Base-by-base conservation (phyloP, 306 rosid genomes). In the Alnus rubra region DNA sequence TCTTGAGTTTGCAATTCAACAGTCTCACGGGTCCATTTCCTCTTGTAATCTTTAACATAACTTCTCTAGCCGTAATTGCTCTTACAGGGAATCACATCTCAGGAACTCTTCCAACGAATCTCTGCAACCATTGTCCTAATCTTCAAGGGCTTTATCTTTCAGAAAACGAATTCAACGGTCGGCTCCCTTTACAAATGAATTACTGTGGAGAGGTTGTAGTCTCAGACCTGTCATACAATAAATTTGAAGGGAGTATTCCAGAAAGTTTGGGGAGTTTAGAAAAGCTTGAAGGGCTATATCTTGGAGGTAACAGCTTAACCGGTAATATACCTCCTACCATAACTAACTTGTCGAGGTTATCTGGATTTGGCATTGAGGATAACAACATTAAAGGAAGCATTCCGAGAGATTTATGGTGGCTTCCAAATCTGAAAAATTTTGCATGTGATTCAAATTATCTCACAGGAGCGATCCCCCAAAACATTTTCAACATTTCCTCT, bases 291-390 rank as follows among this genome's bases (percentile, higher is more conserved):
- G 0, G 0, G 1, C 69, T 63, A 1, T 0, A 0, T 63, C 47
- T 63, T 63, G 23, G 47, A 5, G 23, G 5, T 5, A 63, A 63
- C 47, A 0, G 19, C n/a, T 33, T 63, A 2, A 63, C 0, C 4
- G 47, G 69, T 14, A 63, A 63, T 16, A 63, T 63, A 63, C 69
- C 69, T 63, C 69, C 47, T 63, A 33, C 44, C n/a, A 11, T 63
- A 14, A 33, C 47, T 15, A 63, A 63, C 23, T 15, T 63, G 19
- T 63, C 47, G 10, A 63, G 16, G 69, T 33, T 63, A 63, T 3
- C 4, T 31, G 0, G 0, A 0, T 63, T 63, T 13, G 11, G 0
- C 9, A 63, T 63, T 7, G 69, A 33, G 18, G 0, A 0, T 0
- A 63, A 63, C 69, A 33, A 63, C 10, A 0, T 63, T 7, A 14